phyloP scores from a whole-genome alignment of 192 early-diverging fungal genomes.

The Mortierella alpina region DNA sequence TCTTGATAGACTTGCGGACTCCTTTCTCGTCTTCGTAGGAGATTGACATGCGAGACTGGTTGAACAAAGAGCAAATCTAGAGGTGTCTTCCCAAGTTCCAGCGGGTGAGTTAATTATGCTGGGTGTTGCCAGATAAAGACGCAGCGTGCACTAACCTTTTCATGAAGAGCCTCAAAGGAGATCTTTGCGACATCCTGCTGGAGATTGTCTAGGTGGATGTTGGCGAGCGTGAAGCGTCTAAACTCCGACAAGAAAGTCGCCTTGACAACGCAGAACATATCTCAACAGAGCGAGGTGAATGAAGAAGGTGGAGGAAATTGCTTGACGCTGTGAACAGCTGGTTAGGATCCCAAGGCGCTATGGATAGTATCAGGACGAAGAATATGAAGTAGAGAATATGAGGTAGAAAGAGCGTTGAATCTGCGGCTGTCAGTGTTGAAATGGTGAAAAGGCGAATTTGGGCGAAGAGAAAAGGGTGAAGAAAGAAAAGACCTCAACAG shows the following conservation, averaged over 20 bases:
- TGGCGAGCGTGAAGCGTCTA: conserved; percentile 42
- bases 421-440: neutral
- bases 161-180: conserved; percentile 22
- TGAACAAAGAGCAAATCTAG: conserved; percentile 39
- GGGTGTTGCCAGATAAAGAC: neutral
- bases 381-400: too few relatives aligned
- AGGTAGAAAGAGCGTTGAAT: neutral
- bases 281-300: too few relatives aligned
- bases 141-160: conserved; percentile 16
- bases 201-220: conserved; percentile 27
- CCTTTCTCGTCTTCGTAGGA: conserved; percentile 28
- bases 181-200: conserved; percentile 17
- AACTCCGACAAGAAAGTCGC: conserved; percentile 34
- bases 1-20: conserved; percentile 13
- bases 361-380: neutral
- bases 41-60: conserved; percentile 24
- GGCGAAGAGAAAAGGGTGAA: conserved; percentile 1
- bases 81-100: neutral
- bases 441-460: neutral
- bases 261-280: conserved; percentile 45
- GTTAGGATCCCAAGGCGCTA: neutral
- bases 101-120: neutral
- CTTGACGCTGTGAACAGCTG: neutral
- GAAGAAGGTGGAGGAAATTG: neutral
- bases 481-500: conserved; percentile 1